phyloP scores from a whole-genome alignment of 2,329 filamentous ascomycete genomes.

The Fusarium nisikadoi region DNA sequence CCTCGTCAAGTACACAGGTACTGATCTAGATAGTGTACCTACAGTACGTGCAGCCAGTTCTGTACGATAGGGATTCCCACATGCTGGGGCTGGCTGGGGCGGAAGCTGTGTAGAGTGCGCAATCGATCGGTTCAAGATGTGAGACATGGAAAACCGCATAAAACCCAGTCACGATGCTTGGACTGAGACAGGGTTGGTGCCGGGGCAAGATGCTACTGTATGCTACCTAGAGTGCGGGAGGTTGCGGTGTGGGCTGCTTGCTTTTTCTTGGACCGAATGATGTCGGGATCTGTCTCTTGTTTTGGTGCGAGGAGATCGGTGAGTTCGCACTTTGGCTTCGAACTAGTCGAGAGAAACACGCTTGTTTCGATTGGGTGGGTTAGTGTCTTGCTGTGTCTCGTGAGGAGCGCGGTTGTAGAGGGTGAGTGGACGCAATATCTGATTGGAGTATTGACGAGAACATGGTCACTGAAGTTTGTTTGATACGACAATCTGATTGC shows the following conservation, averaged over 20 bases:
- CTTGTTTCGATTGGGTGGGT: conserved; percentile 33
- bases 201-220: conserved; percentile 5
- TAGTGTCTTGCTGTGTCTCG: conserved; percentile 35
- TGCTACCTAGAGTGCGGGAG: conserved; percentile 14
- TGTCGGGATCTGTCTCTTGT: conserved; percentile 30
- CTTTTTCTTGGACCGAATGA: conserved; percentile 35
- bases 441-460: conserved; percentile 15
- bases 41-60: not conserved
- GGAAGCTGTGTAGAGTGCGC: conserved; percentile 38
- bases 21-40: not conserved
- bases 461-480: not conserved
- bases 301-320: conserved; percentile 13
- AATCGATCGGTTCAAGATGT: conserved; percentile 42
- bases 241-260: conserved; percentile 38
- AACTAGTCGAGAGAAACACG: conserved; percentile 33
- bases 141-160: conserved; percentile 41
- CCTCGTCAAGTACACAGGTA: conserved; percentile 8
- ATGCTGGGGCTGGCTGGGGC: conserved; percentile 9
- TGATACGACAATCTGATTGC: not conserved
- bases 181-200: conserved; percentile 31
- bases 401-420: conserved; percentile 28
- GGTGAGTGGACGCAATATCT: conserved; percentile 28
- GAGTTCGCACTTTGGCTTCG: conserved; percentile 36
- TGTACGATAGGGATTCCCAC: conserved; percentile 17
- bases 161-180: conserved; percentile 35